Evolutionary conservation across 1,284 basidiomycete genomes (phyloP).

Genomic region (Moesziomyces parantarcticus): DNA sequence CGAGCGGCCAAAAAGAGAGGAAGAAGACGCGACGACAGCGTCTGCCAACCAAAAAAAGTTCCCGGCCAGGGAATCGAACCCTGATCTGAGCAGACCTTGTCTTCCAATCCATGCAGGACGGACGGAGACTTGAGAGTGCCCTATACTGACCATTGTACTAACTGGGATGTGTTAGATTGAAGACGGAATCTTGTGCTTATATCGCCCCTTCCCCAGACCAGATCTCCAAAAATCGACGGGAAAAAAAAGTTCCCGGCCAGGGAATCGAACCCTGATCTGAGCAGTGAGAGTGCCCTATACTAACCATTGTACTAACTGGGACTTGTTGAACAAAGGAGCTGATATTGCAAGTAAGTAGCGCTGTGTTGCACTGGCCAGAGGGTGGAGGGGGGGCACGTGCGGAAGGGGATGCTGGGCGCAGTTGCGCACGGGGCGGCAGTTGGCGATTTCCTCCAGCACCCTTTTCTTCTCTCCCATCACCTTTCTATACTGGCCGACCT

Average conservation of each 20-base stretch:
- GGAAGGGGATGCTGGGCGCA: no score
- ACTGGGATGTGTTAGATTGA: constrained; percentile 8
- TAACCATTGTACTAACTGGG: constrained; percentile 46
- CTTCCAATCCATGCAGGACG: neutral
- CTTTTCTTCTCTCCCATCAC: no score
- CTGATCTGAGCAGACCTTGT: constrained; percentile 34
- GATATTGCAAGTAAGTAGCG: neutral
- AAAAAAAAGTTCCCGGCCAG: constrained; percentile 41
- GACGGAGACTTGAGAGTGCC: constrained; percentile 26
- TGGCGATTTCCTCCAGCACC: no score
- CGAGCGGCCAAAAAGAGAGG: neutral
- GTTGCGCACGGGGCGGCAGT: no score
- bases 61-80: constrained; percentile 56
- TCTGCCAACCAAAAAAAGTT: constrained; percentile 16
- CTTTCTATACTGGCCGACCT: no score
- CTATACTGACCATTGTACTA: constrained; percentile 49
- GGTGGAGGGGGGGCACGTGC: no score
- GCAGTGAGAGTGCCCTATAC: constrained; percentile 50
- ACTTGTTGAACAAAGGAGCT: neutral
- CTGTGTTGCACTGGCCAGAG: no score
- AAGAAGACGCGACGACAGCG: no score
- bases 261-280: constrained; percentile 57
- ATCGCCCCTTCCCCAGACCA: no score
- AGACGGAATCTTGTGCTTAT: neutral
- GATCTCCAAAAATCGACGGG: no score